phyloP scores from a whole-genome alignment of 441 rosid genomes.

The Croton laevigatus region DNA sequence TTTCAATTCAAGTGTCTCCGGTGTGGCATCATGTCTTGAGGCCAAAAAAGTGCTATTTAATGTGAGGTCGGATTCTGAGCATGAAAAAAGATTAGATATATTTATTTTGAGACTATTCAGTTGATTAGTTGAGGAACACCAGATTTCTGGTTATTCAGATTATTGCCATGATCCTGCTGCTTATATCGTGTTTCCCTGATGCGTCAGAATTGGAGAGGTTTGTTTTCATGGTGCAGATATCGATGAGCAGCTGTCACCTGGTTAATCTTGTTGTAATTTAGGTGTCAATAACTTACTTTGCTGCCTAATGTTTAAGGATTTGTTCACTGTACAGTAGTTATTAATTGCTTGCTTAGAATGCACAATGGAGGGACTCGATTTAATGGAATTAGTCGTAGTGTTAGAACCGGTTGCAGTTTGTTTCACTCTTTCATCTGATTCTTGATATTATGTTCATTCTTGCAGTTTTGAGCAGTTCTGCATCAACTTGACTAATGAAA shows the following conservation, averaged over 20 bases:
- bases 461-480: conserved; percentile 98
- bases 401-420: conserved; percentile 12
- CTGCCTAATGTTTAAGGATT: conserved; percentile 6
- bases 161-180: background rate
- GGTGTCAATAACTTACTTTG: conserved; percentile 4
- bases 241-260: background rate
- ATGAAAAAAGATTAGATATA: background rate
- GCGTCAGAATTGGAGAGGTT: conserved; percentile 6
- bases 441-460: conserved; percentile 23
- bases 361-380: background rate
- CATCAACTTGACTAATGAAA: conserved; percentile 97
- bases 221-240: conserved; percentile 6
- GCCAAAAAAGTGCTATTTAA: conserved; percentile 12
- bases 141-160: conserved; percentile 4
- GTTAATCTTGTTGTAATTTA: background rate
- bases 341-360: background rate
- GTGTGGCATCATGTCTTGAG: conserved; percentile 17
- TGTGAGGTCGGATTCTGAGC: conserved; percentile 10
- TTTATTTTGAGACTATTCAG: background rate
- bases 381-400: background rate
- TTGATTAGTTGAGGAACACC: background rate
- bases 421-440: conserved; percentile 25
- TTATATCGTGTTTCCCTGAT: conserved; percentile 7
- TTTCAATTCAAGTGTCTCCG: conserved; percentile 12
- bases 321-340: background rate